Percentiles rank a stretch among this genome's conserved stretches.
Evolutionary conservation across 2,329 filamentous ascomycete species (phyloP).

Genomic region (Massarina eburnea): DNA sequence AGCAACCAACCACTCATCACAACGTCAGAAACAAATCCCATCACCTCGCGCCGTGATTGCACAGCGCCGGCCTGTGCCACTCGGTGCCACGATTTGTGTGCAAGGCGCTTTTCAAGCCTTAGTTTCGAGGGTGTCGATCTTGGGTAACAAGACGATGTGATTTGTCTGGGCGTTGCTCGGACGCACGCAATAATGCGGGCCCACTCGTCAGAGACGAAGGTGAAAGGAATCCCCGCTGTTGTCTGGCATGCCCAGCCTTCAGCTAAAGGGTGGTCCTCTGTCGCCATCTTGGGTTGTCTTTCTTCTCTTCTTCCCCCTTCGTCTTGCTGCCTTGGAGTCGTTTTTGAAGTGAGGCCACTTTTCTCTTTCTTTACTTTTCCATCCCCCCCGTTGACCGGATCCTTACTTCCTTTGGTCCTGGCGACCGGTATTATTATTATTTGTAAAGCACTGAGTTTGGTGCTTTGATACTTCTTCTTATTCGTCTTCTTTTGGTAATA

Average conservation of each 20-base stretch:
- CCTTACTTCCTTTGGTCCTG: conserved; percentile 28
- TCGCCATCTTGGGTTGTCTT: conserved; percentile 19
- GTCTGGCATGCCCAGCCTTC: conserved; percentile 14
- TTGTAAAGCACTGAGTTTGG: background rate
- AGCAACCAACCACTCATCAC: conserved; percentile 3
- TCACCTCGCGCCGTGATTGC: conserved; percentile 1
- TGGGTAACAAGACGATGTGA: conserved; percentile 8
- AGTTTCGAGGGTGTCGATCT: conserved; percentile 26
- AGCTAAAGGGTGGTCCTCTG: conserved; percentile 33
- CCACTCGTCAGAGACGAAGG: conserved; percentile 25
- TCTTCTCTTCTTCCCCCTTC: conserved; percentile 17
- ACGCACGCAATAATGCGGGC: conserved; percentile 11
- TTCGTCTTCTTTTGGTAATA: conserved; percentile 8
- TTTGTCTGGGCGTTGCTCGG: conserved; percentile 5
- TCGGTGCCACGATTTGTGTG: conserved; percentile 12
- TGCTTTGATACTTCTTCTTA: background rate
- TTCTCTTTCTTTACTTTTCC: conserved; percentile 11
- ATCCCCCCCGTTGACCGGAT: conserved; percentile 36
- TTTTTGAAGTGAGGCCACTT: conserved; percentile 20
- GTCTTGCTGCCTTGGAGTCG: conserved; percentile 14
- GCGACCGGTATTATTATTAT: conserved; percentile 20
- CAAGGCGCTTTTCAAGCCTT: conserved; percentile 15
- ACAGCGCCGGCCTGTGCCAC: background rate
- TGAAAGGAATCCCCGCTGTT: conserved; percentile 13
- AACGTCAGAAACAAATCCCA: background rate